Evolutionary conservation across 2,329 filamentous ascomycete species (phyloP), one percentile per base, ranked within the genome.

Genomic region (Xylariaceae sp.): DNA sequence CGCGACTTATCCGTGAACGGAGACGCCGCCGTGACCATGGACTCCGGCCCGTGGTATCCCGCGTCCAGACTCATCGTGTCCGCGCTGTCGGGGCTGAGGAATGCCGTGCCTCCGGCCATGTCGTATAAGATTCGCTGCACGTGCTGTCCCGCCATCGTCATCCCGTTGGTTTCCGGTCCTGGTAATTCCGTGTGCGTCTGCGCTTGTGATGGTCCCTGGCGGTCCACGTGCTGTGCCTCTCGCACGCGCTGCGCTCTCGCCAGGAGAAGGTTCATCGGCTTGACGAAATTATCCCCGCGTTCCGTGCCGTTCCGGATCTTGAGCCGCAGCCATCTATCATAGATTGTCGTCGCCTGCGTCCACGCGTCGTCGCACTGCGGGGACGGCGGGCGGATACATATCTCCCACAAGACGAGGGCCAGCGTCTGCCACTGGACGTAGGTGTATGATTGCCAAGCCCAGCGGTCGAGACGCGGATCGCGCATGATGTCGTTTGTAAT

Each of bases 391-490:
- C 58, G 56, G 12, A 54, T 49, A 44, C 58, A 60, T 22, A 60
- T 55, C 46, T 60, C 58, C 19, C 51, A 58, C 9, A 58, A 19
- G 21, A 54, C 49, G 34, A 60, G 43, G 22, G 55, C 58, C 44
- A 60, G 16, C 26, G 44, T 53, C 21, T 58, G 56, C 58, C 58
- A 60, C 22, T 60, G 58, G 22, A 60, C 39, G 42, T 58, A 58
- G 3, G 37, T 58, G 32, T 54, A 42, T 15, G 56, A 53, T 18
- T 58, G 53, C 58, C 58, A 60, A 15, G 40, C 32, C 51, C 53
- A 60, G 32, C 37, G 56, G 4, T 47, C 22, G 22, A 60, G 46
- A 26, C 53, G 47, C 15, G 47, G n/a, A 21, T 60, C 56, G 13
- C 40, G 18, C 49, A 60, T 55, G 15, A 60, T 49, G n/a, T 50